These are phyloP conservation scores for Eucalyptus leucophloia DNA, from an alignment of 345 rosid species.

Conservation along the genomic window DNA sequence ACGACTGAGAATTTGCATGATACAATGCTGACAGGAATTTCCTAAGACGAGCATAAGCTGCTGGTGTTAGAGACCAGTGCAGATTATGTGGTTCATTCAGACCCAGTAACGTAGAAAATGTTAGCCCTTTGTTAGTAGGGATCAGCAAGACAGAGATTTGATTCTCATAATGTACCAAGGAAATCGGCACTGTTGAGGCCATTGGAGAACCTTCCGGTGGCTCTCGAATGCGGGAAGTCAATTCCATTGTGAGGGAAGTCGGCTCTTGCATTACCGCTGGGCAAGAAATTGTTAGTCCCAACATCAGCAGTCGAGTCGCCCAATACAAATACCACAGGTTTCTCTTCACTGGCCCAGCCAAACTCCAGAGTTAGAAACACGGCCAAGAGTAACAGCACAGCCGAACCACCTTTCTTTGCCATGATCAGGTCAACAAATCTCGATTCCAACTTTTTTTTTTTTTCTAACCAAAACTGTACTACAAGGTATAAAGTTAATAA, in stretches of 20 bases:
- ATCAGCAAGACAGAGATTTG: neutral
- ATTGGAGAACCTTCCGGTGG: slow-evolving; percentile 58
- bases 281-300: slow-evolving; percentile 41
- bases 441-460: too few relatives aligned
- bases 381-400: neutral
- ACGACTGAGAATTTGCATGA: neutral
- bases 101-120: neutral
- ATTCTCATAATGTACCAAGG: slow-evolving; percentile 10
- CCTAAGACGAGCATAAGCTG: neutral
- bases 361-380: neutral
- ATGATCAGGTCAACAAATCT: neutral
- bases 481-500: neutral
- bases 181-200: slow-evolving; percentile 50
- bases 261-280: slow-evolving; percentile 10
- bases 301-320: slow-evolving; percentile 55
- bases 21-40: neutral
- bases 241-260: slow-evolving; percentile 33
- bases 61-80: neutral
- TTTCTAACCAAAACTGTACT: neutral
- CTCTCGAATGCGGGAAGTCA: slow-evolving; percentile 27
- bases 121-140: neutral
- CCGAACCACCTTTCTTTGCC: neutral
- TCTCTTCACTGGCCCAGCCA: slow-evolving; percentile 6
- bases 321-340: slow-evolving; percentile 21
- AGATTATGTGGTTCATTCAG: neutral